Evolutionary conservation across 2,329 filamentous ascomycete species (phyloP).

Genomic region (Penicillium thymicola): DNA sequence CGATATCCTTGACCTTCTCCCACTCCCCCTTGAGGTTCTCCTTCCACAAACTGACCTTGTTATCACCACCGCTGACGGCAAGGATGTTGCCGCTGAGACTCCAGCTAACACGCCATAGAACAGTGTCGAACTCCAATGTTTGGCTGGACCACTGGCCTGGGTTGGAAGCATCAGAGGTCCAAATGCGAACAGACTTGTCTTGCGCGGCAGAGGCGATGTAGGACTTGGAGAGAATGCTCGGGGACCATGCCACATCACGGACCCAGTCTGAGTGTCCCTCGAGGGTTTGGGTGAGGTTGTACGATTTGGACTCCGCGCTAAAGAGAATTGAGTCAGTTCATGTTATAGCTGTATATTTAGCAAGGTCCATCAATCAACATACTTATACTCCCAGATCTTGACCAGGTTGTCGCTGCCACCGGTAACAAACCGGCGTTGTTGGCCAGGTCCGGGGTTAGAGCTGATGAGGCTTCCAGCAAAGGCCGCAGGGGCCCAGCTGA

Average conservation of each 20-base stretch:
- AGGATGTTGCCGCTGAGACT: conserved; percentile 94
- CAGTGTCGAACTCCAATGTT: conserved; percentile 79
- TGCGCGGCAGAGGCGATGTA: conserved; percentile 96
- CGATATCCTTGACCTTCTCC: conserved; percentile 96
- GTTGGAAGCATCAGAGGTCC: conserved; percentile 72
- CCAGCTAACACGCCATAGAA: conserved; percentile 97
- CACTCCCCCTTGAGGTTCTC: conserved; percentile 95
- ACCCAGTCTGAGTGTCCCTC: conserved; percentile 93
- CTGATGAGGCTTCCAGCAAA: conserved; percentile 81
- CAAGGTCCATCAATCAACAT: conserved; percentile 19
- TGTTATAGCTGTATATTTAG: not conserved
- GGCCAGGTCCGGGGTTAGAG: conserved; percentile 60
- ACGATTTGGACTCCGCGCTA: conserved; percentile 52
- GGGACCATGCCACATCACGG: conserved; percentile 94
- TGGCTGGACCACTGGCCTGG: conserved; percentile 79
- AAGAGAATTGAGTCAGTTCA: conserved; percentile 1
- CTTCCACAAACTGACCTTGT: conserved; percentile 97
- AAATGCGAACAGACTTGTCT: conserved; percentile 96
- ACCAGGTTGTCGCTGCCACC: conserved; percentile 91
- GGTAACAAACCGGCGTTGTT: conserved; percentile 82
- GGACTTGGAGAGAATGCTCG: conserved; percentile 88
- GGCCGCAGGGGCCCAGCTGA: conserved; percentile 88
- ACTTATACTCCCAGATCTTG: conserved; percentile 87
- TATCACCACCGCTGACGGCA: conserved; percentile 89
- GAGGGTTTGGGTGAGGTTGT: conserved; percentile 57